Evolutionary conservation across 2,329 filamentous ascomycete species (phyloP).

Genomic region (Ophiostoma novo-ulmi): DNA sequence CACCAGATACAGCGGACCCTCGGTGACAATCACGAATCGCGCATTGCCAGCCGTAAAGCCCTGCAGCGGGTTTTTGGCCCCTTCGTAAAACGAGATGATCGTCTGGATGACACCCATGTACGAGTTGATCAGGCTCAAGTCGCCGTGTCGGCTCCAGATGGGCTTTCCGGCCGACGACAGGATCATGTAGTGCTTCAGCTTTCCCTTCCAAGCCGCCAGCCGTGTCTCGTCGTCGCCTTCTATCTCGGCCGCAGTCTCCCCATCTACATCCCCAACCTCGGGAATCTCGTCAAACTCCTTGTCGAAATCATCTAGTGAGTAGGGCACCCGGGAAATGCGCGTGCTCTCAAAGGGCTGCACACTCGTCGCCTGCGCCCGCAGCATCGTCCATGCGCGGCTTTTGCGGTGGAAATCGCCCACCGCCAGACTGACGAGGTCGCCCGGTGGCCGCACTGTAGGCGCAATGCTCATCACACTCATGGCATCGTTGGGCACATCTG

Average conservation of each 20-base stretch:
- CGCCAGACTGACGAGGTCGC: conserved; percentile 77
- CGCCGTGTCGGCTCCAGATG: conserved; percentile 92
- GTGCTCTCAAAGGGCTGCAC: conserved; percentile 57
- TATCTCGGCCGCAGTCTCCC: conserved; percentile 29
- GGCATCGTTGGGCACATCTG: conserved; percentile 47
- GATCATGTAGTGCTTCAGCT: conserved; percentile 95
- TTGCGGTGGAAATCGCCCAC: conserved; percentile 62
- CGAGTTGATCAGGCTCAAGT: conserved; percentile 81
- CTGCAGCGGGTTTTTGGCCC: conserved; percentile 67
- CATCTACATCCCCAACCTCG: conserved; percentile 37
- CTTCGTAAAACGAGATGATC: conserved; percentile 94
- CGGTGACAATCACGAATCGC: conserved; percentile 77
- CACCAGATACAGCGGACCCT: conserved; percentile 86
- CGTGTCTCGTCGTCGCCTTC: conserved; percentile 54
- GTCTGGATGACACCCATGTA: conserved; percentile 96
- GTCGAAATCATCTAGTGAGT: conserved; percentile 61
- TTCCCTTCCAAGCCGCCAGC: conserved; percentile 75
- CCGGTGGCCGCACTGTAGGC: conserved; percentile 56
- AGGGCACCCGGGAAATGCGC: conserved; percentile 40
- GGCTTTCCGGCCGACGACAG: conserved; percentile 94
- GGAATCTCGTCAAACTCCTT: conserved; percentile 74
- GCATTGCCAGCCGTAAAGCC: conserved; percentile 83
- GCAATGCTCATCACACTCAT: conserved; percentile 63
- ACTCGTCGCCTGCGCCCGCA: conserved; percentile 57
- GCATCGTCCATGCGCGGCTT: conserved; percentile 63